Evolutionary conservation across 75 land plant genomes (phyloP).

Genomic region (Picea sitchensis): DNA sequence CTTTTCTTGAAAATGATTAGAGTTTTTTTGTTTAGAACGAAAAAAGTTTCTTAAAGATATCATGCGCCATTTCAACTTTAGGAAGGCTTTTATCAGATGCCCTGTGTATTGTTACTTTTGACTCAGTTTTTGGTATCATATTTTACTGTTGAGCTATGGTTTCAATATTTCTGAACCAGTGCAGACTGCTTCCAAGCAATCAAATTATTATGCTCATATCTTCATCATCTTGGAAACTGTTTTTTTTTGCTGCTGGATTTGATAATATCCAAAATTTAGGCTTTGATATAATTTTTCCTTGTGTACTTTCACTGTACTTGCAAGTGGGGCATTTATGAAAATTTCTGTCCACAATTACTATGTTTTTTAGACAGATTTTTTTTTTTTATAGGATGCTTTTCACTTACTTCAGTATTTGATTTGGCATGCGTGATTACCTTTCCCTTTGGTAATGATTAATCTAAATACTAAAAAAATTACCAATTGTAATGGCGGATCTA

Average conservation of each 20-base stretch:
- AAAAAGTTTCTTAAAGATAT: not conserved
- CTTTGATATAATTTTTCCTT: not conserved
- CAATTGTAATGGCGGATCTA: no score
- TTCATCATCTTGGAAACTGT: not conserved
- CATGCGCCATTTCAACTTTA: not conserved
- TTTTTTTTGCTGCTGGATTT: not conserved
- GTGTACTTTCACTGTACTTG: not conserved
- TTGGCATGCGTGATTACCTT: slow-evolving; percentile 10
- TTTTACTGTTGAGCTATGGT: not conserved
- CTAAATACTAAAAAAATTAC: no score
- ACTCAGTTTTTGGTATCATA: not conserved
- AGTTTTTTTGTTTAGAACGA: not conserved
- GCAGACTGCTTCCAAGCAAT: not conserved
- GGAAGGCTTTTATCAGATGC: not conserved
- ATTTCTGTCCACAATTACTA: not conserved
- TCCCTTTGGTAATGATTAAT: no score
- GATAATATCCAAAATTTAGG: not conserved
- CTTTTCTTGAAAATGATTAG: not conserved
- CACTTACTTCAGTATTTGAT: not conserved
- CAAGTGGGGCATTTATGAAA: not conserved
- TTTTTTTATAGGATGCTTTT: not conserved
- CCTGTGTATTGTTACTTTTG: not conserved
- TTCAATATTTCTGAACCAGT: not conserved
- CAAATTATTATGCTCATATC: not conserved
- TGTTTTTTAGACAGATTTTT: not conserved